Evolutionary conservation across 2,329 filamentous ascomycete genomes (phyloP), one percentile per base, ranked within the genome.

Genomic region (Mycocentrospora acerina): DNA sequence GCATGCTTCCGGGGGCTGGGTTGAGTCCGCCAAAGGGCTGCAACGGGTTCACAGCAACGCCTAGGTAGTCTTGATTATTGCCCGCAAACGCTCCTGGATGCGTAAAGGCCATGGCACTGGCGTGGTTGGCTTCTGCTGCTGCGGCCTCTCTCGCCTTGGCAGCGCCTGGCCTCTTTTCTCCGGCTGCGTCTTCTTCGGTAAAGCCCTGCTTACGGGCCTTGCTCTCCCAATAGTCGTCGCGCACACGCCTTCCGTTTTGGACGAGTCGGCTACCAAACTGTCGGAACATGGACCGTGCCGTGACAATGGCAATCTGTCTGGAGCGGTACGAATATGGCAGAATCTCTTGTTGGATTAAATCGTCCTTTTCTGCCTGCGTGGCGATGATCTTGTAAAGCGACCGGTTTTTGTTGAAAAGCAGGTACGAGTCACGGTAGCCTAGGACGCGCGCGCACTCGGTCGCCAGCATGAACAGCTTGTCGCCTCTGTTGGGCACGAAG

Each of bases 221-320:
- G 61, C 85, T 88, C 69, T 97, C 93, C 93, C 93, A 98, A 70
- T 98, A 98, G 66, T 98, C 93, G 69, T 98, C 93, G 33, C 93
- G 85, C 28, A 98, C 93, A 41, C 93, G 79, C 47, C 91, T 81
- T 24, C 93, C 93, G 59, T 90, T 88, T 24, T 87, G 82, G 49
- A 98, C 93, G 35, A 98, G 86, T 48, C 93, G 81, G 67, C 90
- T 96, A 32, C 93, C 93, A 67, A 98, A 98, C 67, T 98, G 93
- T 29, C 93, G 84, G 69, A 97, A 98, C 93, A 98, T 98, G 55
- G 91, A 97, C 50, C 89, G 83, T 19, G 93, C 93, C 1, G 93
- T 97, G 29, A 98, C 93, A 47, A 98, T 96, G 35, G 93, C 93
- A 55, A 98, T 98, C 70, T 98, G 93, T 34, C 93, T 83, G n/a